Evolutionary conservation across 495 filamentous ascomycete species (phyloP).

Genomic region (Aspergillus steynii): DNA sequence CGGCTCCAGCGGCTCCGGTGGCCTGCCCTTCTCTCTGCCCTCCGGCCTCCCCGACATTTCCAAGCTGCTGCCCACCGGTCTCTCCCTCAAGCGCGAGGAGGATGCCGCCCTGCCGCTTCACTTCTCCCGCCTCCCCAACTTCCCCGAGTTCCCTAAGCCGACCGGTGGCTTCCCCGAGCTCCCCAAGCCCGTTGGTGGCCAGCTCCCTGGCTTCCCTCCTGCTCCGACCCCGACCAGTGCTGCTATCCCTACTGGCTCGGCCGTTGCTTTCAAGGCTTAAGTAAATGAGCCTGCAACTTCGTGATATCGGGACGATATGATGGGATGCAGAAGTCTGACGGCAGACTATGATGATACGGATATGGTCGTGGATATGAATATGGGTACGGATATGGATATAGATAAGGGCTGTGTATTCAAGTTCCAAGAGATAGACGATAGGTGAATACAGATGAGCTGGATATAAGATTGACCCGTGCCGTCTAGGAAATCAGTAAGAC

Average conservation of each 20-base stretch:
- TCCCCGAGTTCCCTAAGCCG: background rate
- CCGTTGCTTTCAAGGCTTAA: conserved; percentile 2
- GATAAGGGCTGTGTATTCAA: background rate
- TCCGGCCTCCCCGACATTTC: background rate
- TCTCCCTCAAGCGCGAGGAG: background rate
- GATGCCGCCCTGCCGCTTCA: too few relatives aligned
- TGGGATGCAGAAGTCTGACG: background rate
- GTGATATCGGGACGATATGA: background rate
- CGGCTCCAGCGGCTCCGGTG: conserved; percentile 3
- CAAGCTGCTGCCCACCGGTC: background rate
- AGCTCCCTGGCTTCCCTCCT: background rate
- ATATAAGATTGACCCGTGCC: background rate
- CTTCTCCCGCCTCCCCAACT: too few relatives aligned
- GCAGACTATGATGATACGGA: background rate
- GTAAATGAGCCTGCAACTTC: background rate
- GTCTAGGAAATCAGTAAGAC: too few relatives aligned
- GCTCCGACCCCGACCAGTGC: background rate
- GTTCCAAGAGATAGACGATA: background rate
- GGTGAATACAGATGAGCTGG: background rate
- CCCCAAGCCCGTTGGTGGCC: background rate
- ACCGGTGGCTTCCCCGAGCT: conserved; percentile 1
- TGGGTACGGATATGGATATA: background rate
- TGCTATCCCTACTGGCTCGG: background rate
- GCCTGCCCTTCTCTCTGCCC: background rate
- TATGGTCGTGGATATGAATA: background rate